Evolutionary conservation across 768 basidiomycete species (phyloP).

Genomic region (Podaxis pistillaris): DNA sequence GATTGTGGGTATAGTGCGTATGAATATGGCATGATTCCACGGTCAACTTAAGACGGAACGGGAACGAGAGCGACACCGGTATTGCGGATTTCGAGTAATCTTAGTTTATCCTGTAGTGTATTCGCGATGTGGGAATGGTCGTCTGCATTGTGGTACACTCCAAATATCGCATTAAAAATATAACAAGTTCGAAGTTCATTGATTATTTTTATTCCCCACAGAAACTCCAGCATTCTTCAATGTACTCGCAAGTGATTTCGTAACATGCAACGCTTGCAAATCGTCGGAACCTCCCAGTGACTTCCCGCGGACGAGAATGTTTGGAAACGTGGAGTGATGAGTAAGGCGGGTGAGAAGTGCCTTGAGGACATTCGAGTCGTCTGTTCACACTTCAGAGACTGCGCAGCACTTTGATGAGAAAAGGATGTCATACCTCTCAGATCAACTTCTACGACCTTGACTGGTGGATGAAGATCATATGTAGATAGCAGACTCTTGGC

Average conservation of each 20-base stretch:
- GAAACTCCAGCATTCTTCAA: constrained; percentile 47
- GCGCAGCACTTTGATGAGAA: constrained; percentile 1
- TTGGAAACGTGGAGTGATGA: constrained; percentile 69
- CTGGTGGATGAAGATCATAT: constrained; percentile 61
- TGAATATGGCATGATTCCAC: neutral
- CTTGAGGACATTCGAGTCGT: constrained; percentile 65
- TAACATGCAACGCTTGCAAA: constrained; percentile 49
- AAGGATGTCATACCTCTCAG: constrained; percentile 47
- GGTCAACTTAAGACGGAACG: constrained; percentile 11
- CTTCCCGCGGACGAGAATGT: constrained; percentile 61
- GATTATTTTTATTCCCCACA: constrained; percentile 23
- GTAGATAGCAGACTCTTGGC: constrained; percentile 62
- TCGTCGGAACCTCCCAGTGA: constrained; percentile 69
- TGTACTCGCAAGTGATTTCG: constrained; percentile 39
- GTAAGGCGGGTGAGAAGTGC: constrained; percentile 65
- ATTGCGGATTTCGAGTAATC: neutral
- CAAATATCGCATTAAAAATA: neutral
- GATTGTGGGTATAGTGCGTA: constrained; percentile 10
- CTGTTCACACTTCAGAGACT: constrained; percentile 29
- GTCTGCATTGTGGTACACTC: neutral
- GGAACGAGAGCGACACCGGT: neutral
- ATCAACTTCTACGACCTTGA: constrained; percentile 76
- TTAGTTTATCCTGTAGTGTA: neutral
- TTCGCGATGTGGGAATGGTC: neutral
- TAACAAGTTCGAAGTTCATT: neutral